Base-by-base conservation (phyloP, 441 rosid species). In the Adansonia gregorii region DNA sequence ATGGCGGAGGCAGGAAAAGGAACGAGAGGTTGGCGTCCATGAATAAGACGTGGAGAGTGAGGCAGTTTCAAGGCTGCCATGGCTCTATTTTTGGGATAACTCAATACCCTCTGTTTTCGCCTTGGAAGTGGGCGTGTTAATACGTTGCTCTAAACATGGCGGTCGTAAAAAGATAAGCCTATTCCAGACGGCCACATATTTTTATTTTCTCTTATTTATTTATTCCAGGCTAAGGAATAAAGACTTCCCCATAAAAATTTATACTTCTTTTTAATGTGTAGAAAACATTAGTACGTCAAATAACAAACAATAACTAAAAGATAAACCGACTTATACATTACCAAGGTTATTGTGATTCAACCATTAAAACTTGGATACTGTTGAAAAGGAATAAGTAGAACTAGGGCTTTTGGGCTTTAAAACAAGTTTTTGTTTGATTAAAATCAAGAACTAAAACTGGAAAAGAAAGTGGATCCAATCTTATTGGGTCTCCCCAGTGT, bases 11-110 rank as follows among this genome's bases (percentile, higher is more conserved):
- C 64, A 64, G 77, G 77, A 64, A 83, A 77, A 17, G 87, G 78
- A 59, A 63, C 12, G 24, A 79, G 83, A 68, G 84, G 55, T 78
- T 77, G 83, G 61, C 84, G 82, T 77, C 85, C 80, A 81, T 86
- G 83, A 84, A 74, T 11, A 39, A 64, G n/a, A 72, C 63, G 76
- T 19, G 66, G 80, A 74, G 87, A 70, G 52, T 76, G 85, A 71
- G 85, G 84, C 74, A 86, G 76, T 46, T 77, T 85, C 82, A 88
- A 74, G 80, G 84, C 83, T 74, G 81, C 87, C 91, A 87, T 90
- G 75, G 79, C 67, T 64, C 56, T 67, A 61, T 67, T 71, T 63
- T 9, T 46, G 8, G 54, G 58, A 17, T 19, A 41, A 10, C 73
- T 35, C 65, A 14, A 45, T 51, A 56, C 56, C 75, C 73, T 8